Conservation (phyloP, 2,329 filamentous ascomycete genomes). For the Cladophialophora chaetospira region DNA sequence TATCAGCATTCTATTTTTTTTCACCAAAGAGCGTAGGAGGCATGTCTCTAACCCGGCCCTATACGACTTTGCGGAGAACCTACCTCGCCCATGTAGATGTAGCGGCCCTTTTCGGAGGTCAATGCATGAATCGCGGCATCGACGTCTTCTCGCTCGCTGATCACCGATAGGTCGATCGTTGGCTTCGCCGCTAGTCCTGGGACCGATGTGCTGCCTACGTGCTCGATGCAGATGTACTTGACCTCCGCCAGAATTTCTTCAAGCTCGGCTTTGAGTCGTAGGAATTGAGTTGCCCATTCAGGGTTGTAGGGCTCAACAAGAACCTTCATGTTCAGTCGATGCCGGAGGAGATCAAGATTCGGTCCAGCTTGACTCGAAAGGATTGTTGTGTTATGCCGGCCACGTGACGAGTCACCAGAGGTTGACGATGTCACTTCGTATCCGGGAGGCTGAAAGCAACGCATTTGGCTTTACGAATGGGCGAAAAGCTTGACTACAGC, state of each 20-base stretch:
- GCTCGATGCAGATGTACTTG: conserved; percentile 36
- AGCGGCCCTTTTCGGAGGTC: conserved; percentile 36
- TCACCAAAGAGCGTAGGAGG: no score
- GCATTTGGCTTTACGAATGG: no score
- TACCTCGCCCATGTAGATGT: conserved; percentile 43
- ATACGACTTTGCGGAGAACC: no score
- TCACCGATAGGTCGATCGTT: conserved; percentile 43
- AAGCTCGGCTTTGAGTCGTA: conserved; percentile 24
- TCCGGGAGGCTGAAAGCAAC: no score
- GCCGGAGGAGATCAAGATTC: no score
- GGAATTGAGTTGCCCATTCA: conserved; percentile 21
- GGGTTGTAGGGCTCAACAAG: conserved; percentile 26
- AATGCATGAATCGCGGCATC: conserved; percentile 37
- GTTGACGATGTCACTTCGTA: no score
- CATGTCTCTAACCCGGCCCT: no score
- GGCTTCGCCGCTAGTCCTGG: conserved; percentile 40
- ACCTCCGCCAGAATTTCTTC: conserved; percentile 22
- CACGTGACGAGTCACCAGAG: no score
- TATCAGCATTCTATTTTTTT: no score
- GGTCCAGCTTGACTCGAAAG: no score
- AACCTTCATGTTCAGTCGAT: conserved; percentile 15
- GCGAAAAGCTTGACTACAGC: no score
- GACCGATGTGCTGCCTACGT: conserved; percentile 44
- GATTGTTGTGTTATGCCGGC: no score
- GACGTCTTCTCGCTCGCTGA: conserved; percentile 36